Percentiles rank a stretch among this genome's conserved stretches.
phyloP scores from a whole-genome alignment of 1,284 basidiomycete genomes.

The Microbotryum lychnidis-dioicae region DNA sequence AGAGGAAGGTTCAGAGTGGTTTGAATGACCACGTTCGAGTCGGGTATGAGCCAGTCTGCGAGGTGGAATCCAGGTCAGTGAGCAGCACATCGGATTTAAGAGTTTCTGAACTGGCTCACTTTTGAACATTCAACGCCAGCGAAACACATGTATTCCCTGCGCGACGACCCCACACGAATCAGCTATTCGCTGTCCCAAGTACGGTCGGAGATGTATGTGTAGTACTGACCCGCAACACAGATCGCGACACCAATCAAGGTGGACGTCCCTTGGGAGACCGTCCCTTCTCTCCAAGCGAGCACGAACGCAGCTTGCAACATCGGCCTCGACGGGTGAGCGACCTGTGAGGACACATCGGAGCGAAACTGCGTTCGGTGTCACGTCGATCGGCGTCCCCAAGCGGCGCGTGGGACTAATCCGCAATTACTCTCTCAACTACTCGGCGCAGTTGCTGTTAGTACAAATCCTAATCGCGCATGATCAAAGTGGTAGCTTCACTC shows the following conservation, averaged over 20 bases:
- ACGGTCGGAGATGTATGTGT: too few relatives aligned
- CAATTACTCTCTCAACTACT: too few relatives aligned
- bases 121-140: slow-evolving; percentile 3
- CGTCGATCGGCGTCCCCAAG: too few relatives aligned
- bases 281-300: not conserved
- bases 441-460: too few relatives aligned
- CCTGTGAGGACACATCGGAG: too few relatives aligned
- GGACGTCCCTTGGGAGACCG: not conserved
- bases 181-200: not conserved
- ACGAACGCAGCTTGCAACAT: not conserved
- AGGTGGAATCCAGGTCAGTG: not conserved
- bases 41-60: not conserved
- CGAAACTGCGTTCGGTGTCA: too few relatives aligned
- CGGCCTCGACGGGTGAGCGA: not conserved
- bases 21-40: not conserved
- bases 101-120: not conserved
- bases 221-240: slow-evolving; percentile 3
- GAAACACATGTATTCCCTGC: slow-evolving; percentile 1
- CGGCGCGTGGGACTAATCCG: too few relatives aligned
- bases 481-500: too few relatives aligned
- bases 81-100: too few relatives aligned
- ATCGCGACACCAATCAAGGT: slow-evolving; percentile 8
- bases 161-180: not conserved
- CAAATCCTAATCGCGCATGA: too few relatives aligned
- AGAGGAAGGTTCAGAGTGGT: too few relatives aligned